A percentile compares a stretch with the other conserved stretches of the same genome.
Conservation (phyloP, 805 yeast species). For the Jamesozyma jinghongensis region DNA sequence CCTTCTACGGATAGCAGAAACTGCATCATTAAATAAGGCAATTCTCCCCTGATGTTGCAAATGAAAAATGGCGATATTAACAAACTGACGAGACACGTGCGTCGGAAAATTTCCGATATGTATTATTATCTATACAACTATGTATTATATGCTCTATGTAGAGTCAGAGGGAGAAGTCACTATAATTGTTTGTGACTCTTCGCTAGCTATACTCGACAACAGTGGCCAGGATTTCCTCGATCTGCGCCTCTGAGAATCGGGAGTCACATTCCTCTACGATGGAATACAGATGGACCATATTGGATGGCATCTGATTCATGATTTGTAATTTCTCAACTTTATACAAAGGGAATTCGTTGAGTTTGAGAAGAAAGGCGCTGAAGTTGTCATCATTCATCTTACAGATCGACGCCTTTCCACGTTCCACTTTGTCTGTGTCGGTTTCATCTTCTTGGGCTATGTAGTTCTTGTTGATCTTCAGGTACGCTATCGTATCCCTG, state of each 20-base stretch:
- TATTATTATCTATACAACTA: too few relatives aligned
- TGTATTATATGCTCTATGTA: too few relatives aligned
- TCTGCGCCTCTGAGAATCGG: constrained; percentile 61
- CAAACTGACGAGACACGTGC: too few relatives aligned
- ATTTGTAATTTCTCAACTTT: constrained; percentile 81
- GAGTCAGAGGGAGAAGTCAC: too few relatives aligned
- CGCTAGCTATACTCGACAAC: constrained; percentile 32
- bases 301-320: constrained; percentile 68
- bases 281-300: constrained; percentile 69
- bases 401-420: constrained; percentile 18
- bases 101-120: too few relatives aligned
- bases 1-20: background rate
- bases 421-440: constrained; percentile 4
- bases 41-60: too few relatives aligned
- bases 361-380: constrained; percentile 22
- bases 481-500: constrained; percentile 26
- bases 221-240: constrained; percentile 49
- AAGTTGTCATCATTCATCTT: constrained; percentile 26
- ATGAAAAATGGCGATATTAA: too few relatives aligned
- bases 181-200: background rate
- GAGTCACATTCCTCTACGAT: constrained; percentile 89
- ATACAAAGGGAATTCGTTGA: constrained; percentile 46
- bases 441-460: constrained; percentile 15
- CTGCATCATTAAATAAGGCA: too few relatives aligned
- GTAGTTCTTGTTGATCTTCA: constrained; percentile 15